Conservation (phyloP, 805 yeast genomes). For the Metschnikowia cubensis region DNA sequence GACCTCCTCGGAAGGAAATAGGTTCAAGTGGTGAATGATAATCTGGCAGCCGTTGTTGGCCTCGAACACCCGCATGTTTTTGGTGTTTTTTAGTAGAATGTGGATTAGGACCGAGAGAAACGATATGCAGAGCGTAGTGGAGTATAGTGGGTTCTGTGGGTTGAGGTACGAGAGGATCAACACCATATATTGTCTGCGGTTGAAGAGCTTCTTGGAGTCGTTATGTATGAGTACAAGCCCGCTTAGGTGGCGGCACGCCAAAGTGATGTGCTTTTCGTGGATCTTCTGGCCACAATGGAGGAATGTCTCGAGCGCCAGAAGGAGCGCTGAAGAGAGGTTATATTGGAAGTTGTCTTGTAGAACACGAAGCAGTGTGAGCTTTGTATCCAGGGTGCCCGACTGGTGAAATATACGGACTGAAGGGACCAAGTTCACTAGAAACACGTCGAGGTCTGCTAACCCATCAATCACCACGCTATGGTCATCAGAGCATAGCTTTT, state of each 20-base stretch:
- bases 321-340: constrained; percentile 43
- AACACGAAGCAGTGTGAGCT: constrained; percentile 28
- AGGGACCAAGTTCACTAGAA: constrained; percentile 12
- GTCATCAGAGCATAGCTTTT: constrained; percentile 7
- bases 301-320: constrained; percentile 18
- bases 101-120: constrained; percentile 56
- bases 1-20: constrained; percentile 5
- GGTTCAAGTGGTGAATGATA: constrained; percentile 40
- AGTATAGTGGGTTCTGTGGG: constrained; percentile 3
- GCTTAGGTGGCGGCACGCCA: constrained; percentile 43
- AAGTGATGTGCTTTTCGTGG: constrained; percentile 11
- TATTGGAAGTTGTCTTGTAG: constrained; percentile 52
- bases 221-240: constrained; percentile 62
- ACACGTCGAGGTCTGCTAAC: constrained; percentile 7
- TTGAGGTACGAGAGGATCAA: constrained; percentile 26
- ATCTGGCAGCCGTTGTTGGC: constrained; percentile 49
- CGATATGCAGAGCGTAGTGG: constrained; percentile 23
- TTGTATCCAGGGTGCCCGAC: constrained; percentile 7
- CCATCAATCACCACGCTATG: constrained; percentile 6
- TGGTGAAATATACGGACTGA: constrained; percentile 8
- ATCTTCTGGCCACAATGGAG: not conserved
- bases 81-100: constrained; percentile 51
- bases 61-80: constrained; percentile 59
- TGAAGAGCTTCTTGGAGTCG: constrained; percentile 47
- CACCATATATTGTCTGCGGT: constrained; percentile 38